Conservation (phyloP, 352 stramenopile species). For the Pythium brachiatum region DNA sequence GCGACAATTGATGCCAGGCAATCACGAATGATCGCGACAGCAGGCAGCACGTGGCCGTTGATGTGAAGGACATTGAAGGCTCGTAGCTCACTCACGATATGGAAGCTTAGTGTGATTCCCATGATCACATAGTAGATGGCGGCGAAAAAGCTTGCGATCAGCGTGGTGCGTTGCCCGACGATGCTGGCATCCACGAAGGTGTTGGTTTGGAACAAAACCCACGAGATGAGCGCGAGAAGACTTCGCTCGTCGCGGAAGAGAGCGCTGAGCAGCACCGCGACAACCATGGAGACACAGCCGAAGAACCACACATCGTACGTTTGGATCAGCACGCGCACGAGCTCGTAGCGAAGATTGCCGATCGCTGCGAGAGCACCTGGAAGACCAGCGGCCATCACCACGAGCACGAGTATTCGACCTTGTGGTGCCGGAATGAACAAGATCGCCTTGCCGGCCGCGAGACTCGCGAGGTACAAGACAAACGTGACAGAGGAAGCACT, state of each 20-base stretch:
- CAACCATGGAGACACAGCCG: neutral
- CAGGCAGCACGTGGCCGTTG: constrained; percentile 13
- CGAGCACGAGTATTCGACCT: neutral
- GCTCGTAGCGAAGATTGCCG: constrained; percentile 18
- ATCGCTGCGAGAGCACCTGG: constrained; percentile 3
- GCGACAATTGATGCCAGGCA: constrained; percentile 7
- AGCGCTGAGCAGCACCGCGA: neutral
- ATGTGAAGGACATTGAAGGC: constrained; percentile 8
- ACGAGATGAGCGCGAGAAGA: neutral
- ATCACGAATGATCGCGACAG: constrained; percentile 3
- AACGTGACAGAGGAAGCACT: neutral
- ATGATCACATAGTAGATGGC: constrained; percentile 3
- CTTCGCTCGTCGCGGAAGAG: constrained; percentile 7
- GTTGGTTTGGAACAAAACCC: constrained; percentile 2
- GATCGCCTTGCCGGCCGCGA: neutral
- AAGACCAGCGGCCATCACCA: neutral
- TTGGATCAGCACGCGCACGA: constrained; percentile 10
- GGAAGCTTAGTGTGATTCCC: neutral
- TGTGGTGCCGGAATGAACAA: constrained; percentile 5
- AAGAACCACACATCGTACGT: constrained; percentile 28
- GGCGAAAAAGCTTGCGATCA: constrained; percentile 8
- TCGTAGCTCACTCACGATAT: neutral
- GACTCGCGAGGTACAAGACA: neutral
- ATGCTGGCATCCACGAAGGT: constrained; percentile 21
- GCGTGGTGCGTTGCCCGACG: neutral